Evolutionary conservation across 2,329 filamentous ascomycete genomes (phyloP).

Genomic region (Podosphaera aphanis): DNA sequence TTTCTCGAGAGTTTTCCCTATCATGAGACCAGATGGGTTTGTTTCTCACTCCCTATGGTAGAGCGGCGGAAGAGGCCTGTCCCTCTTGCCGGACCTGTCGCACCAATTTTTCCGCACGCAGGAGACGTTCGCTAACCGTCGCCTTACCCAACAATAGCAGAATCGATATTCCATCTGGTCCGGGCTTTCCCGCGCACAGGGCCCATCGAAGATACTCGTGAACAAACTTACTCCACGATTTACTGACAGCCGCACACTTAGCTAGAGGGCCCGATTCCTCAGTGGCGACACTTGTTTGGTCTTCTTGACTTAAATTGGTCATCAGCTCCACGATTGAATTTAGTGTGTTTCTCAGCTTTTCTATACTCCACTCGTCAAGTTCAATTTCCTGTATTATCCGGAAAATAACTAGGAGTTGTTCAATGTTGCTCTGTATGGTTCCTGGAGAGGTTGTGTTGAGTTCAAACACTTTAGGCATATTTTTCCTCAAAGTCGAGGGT

Average conservation of each 20-base stretch:
- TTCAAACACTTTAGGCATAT: background rate
- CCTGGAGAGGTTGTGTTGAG: background rate
- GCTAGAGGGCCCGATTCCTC: background rate
- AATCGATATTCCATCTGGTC: conserved; percentile 27
- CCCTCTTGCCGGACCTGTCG: background rate
- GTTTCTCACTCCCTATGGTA: background rate
- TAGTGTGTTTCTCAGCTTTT: conserved; percentile 1
- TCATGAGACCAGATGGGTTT: background rate
- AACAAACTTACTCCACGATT: conserved; percentile 21
- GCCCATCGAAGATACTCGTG: conserved; percentile 34
- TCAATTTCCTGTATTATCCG: conserved; percentile 3
- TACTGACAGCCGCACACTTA: conserved; percentile 3
- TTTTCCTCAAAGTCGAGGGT: background rate
- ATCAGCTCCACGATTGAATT: conserved; percentile 3
- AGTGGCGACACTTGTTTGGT: background rate
- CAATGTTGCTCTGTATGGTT: background rate
- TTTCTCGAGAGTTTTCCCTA: too few species aligned
- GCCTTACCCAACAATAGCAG: conserved; percentile 18
- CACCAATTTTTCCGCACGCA: background rate
- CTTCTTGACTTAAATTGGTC: background rate
- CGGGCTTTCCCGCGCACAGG: conserved; percentile 26
- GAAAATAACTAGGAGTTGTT: conserved; percentile 2
- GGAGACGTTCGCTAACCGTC: background rate
- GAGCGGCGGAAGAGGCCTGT: background rate
- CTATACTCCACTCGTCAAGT: conserved; percentile 2